Percentiles rank a stretch among this genome's conserved stretches.
Evolutionary conservation across 108 stramenopile genomes (phyloP).

Genomic region (Fistulifera solaris): DNA sequence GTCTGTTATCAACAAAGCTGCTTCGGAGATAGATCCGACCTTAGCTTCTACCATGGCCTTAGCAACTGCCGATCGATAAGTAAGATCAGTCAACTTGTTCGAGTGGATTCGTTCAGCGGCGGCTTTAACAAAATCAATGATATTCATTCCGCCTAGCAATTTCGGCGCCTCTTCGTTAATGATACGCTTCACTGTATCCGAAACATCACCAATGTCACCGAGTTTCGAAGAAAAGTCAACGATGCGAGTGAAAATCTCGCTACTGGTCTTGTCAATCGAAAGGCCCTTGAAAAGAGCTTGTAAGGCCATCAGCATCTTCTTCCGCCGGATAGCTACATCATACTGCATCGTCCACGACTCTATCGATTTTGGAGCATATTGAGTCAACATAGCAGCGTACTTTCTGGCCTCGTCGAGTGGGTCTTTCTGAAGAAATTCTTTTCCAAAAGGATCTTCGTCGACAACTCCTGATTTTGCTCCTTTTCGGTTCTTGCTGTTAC

Average conservation of each 20-base stretch:
- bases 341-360: conserved; percentile 81
- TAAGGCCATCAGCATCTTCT: conserved; percentile 81
- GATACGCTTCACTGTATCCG: conserved; percentile 30
- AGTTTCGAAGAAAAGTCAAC: conserved; percentile 52
- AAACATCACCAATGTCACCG: conserved; percentile 12
- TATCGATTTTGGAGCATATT: conserved; percentile 57
- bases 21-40: conserved; percentile 23
- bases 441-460: conserved; percentile 86
- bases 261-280: conserved; percentile 26
- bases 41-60: conserved; percentile 45
- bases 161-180: conserved; percentile 35
- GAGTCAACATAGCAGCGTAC: conserved; percentile 59
- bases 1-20: conserved; percentile 35
- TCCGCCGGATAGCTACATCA: conserved; percentile 87
- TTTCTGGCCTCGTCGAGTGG: conserved; percentile 77
- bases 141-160: conserved; percentile 32
- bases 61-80: conserved; percentile 47
- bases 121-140: conserved; percentile 37
- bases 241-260: conserved; percentile 45
- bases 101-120: conserved; percentile 22
- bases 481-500: conserved; percentile 41
- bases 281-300: conserved; percentile 64
- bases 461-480: conserved; percentile 41
- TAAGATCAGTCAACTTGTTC: conserved; percentile 26
- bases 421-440: conserved; percentile 66